phyloP scores from a whole-genome alignment of 345 rosid genomes.

The Gossypium rotundifolium region DNA sequence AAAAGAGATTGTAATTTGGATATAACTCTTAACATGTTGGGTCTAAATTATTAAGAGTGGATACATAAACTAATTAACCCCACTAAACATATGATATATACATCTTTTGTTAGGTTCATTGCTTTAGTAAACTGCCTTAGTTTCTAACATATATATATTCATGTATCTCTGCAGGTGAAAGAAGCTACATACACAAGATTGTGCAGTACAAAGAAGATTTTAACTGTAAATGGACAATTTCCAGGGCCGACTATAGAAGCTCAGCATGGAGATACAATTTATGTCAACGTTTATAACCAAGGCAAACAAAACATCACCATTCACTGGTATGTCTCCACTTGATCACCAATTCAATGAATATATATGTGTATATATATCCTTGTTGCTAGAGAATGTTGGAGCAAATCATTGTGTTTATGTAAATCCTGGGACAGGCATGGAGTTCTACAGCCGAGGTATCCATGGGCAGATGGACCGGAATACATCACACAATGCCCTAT shows the following conservation, averaged over 20 bases:
- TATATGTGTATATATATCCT: neutral
- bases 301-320: conserved; percentile 40
- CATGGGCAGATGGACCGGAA: conserved; percentile 56
- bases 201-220: conserved; percentile 32
- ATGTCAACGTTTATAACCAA: conserved; percentile 38
- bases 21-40: too few relatives aligned
- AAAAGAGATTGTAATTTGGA: neutral
- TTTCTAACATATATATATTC: neutral
- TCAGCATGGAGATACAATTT: conserved; percentile 32
- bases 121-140: neutral
- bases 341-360: neutral
- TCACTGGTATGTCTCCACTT: conserved; percentile 33
- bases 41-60: too few relatives aligned
- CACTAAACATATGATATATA: too few relatives aligned
- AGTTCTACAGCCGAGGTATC: conserved; percentile 42
- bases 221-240: conserved; percentile 40
- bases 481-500: conserved; percentile 46
- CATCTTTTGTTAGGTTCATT: neutral
- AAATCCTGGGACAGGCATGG: conserved; percentile 31
- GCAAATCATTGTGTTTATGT: neutral
- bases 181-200: conserved; percentile 32
- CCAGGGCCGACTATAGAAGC: conserved; percentile 44
- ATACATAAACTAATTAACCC: too few relatives aligned
- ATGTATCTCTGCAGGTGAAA: conserved; percentile 21
- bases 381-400: neutral